A percentile compares a stretch with the other conserved stretches of the same genome.
Evolutionary conservation across 129 eudicot genomes (phyloP).

Genomic region (Flaveria sonorensis): DNA sequence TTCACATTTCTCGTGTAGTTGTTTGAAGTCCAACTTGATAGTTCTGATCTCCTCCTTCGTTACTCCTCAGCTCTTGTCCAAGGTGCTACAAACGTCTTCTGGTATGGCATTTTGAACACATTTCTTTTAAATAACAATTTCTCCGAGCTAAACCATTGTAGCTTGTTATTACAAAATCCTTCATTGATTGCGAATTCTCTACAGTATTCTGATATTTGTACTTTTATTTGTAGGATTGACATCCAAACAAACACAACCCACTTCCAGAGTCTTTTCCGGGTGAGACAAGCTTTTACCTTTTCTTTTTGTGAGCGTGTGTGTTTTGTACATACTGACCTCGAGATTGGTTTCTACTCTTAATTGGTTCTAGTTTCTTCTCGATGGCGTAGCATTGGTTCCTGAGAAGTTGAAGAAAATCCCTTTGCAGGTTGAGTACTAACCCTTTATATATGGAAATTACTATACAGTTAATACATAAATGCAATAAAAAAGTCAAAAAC

Average conservation of each 20-base stretch:
- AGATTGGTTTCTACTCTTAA: neutral
- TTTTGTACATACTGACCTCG: neutral
- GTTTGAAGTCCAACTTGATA: slow-evolving; percentile 87
- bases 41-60: slow-evolving; percentile 82
- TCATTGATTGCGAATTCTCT: neutral
- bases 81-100: slow-evolving; percentile 93
- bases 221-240: slow-evolving; percentile 68
- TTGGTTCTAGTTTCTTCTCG: slow-evolving; percentile 78
- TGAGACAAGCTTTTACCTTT: slow-evolving; percentile 38
- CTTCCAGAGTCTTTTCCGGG: slow-evolving; percentile 78
- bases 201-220: neutral
- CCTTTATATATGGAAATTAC: neutral
- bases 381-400: slow-evolving; percentile 71
- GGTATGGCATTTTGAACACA: slow-evolving; percentile 51
- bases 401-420: slow-evolving; percentile 71
- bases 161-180: slow-evolving; percentile 2
- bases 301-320: neutral
- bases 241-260: slow-evolving; percentile 87
- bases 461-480: neutral
- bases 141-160: neutral
- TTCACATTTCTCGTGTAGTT: slow-evolving; percentile 51
- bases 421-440: slow-evolving; percentile 55
- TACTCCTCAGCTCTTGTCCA: slow-evolving; percentile 95
- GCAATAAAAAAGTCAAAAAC: neutral
- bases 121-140: neutral